Evolutionary conservation across 345 rosid species (phyloP).

Genomic region (Gossypium arboreum): DNA sequence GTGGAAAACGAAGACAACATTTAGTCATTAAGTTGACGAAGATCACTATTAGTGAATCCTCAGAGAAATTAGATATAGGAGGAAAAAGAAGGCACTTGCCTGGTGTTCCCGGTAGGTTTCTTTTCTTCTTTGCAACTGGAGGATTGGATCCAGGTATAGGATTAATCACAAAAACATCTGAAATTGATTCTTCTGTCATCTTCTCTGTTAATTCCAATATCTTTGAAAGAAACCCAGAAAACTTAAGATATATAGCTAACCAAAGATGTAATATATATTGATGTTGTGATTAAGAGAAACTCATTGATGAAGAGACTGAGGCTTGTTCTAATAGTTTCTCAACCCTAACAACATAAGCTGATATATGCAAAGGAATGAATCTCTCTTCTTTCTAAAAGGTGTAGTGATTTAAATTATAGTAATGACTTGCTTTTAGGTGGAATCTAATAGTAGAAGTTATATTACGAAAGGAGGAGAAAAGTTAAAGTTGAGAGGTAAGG

Average conservation of each 20-base stretch:
- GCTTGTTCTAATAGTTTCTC: conserved; percentile 6
- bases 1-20: not conserved
- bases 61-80: not conserved
- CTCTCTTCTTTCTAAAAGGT: conserved; percentile 21
- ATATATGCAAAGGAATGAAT: conserved; percentile 37
- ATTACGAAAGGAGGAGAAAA: conserved; percentile 33
- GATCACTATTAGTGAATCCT: not conserved
- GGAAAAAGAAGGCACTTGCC: conserved; percentile 34
- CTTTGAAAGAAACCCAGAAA: not conserved
- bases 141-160: conserved; percentile 38
- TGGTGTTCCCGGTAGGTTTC: conserved; percentile 96
- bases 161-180: conserved; percentile 41
- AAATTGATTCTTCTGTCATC: conserved; percentile 39
- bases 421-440: conserved; percentile 29
- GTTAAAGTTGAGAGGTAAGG: conserved; percentile 35
- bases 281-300: conserved; percentile 23
- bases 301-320: conserved; percentile 19
- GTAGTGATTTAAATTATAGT: conserved; percentile 23
- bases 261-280: not conserved
- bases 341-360: conserved; percentile 35
- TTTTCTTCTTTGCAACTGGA: conserved; percentile 68
- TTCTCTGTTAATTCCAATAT: conserved; percentile 27
- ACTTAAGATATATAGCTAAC: not conserved
- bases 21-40: conserved; percentile 1
- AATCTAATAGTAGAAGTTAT: conserved; percentile 22